Evolutionary conservation across 305 asterid genomes (phyloP).

Genomic region (Solanum hybrid): DNA sequence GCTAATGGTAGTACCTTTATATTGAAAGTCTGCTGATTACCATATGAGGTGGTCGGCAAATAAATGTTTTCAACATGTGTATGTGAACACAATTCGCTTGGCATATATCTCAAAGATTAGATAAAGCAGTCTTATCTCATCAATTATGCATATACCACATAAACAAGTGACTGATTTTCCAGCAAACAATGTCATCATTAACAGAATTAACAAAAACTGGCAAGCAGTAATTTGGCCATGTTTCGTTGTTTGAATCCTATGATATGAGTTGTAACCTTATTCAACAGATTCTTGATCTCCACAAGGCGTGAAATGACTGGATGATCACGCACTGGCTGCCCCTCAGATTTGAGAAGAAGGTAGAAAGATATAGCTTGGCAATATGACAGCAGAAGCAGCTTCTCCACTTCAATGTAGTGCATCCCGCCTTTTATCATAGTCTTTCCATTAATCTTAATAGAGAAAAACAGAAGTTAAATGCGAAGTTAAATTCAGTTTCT

Average conservation of each 20-base stretch:
- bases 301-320: slow-evolving; percentile 85
- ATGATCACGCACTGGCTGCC: slow-evolving; percentile 84
- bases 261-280: slow-evolving; percentile 45
- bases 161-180: background rate
- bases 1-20: background rate
- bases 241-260: background rate
- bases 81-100: background rate
- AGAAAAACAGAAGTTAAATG: slow-evolving; percentile 3
- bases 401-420: slow-evolving; percentile 75
- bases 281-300: slow-evolving; percentile 73
- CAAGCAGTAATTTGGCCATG: background rate
- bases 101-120: background rate
- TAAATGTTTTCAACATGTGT: background rate
- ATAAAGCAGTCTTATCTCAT: background rate
- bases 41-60: background rate
- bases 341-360: slow-evolving; percentile 94
- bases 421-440: slow-evolving; percentile 39
- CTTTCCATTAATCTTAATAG: slow-evolving; percentile 45
- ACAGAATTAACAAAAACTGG: background rate
- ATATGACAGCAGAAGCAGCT: slow-evolving; percentile 67
- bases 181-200: background rate
- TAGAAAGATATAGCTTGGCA: slow-evolving; percentile 90
- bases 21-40: background rate
- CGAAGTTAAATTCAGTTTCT: background rate
- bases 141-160: background rate